phyloP scores from a whole-genome alignment of 805 yeast genomes.

The Kodamaea laetipori region DNA sequence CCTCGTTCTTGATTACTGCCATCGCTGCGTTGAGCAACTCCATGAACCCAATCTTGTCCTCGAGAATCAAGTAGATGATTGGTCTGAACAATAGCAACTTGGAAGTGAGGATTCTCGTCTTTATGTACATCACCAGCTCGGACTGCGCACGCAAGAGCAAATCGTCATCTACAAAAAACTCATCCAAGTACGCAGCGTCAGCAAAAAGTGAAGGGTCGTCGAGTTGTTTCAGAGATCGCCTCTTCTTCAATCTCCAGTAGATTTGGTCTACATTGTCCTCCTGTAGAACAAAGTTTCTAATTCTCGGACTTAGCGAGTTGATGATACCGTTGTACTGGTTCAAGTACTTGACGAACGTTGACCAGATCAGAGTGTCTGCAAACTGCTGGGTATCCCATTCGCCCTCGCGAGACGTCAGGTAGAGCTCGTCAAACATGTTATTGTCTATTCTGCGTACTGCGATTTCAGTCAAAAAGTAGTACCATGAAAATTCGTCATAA shows the following conservation, averaged over 20 bases:
- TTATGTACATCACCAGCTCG: conserved; percentile 40
- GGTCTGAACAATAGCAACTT: conserved; percentile 39
- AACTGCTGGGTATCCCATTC: conserved; percentile 31
- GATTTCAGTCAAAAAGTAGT: conserved; percentile 40
- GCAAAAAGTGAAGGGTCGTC: conserved; percentile 8
- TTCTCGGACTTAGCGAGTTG: conserved; percentile 36
- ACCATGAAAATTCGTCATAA: conserved; percentile 37
- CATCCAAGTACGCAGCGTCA: conserved; percentile 29
- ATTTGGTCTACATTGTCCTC: conserved; percentile 35
- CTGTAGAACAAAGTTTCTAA: conserved; percentile 34
- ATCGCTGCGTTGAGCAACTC: conserved; percentile 32
- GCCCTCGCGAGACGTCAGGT: conserved; percentile 12
- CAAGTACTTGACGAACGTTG: conserved; percentile 30
- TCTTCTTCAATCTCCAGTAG: conserved; percentile 28
- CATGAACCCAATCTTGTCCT: conserved; percentile 28
- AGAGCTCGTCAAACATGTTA: conserved; percentile 34
- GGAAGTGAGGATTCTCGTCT: conserved; percentile 37
- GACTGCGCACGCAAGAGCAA: conserved; percentile 35
- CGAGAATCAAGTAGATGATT: conserved; percentile 32
- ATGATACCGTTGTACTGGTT: conserved; percentile 42
- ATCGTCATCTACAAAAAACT: conserved; percentile 37
- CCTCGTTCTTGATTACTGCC: conserved; percentile 16
- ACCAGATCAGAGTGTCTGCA: conserved; percentile 26
- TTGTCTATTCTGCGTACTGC: conserved; percentile 45
- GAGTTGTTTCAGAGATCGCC: conserved; percentile 5